phyloP scores from a whole-genome alignment of 2,329 filamentous ascomycete genomes.

The Aspergillus fumigatus region DNA sequence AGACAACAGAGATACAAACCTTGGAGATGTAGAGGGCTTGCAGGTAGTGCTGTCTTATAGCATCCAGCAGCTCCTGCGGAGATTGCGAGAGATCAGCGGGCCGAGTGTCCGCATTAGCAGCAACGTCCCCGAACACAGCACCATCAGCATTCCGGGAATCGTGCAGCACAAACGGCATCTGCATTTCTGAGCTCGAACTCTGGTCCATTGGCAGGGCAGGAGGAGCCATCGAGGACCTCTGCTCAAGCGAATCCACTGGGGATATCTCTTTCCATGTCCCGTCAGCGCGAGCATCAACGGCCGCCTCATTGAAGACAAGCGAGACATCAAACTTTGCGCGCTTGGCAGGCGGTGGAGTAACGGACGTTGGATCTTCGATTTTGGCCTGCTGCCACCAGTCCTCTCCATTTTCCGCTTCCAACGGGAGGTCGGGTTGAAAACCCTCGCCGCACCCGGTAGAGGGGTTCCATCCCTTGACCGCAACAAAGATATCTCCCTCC shows the following conservation, averaged over 20 bases:
- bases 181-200: slow-evolving; percentile 8
- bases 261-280: slow-evolving; percentile 11
- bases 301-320: slow-evolving; percentile 25
- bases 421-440: slow-evolving; percentile 4
- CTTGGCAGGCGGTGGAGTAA: slow-evolving; percentile 15
- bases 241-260: slow-evolving; percentile 17
- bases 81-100: slow-evolving; percentile 20
- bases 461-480: slow-evolving; percentile 29
- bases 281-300: neutral
- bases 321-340: slow-evolving; percentile 23
- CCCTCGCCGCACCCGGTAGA: slow-evolving; percentile 1
- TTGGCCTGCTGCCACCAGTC: slow-evolving; percentile 35
- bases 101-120: slow-evolving; percentile 10
- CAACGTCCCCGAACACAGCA: neutral
- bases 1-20: slow-evolving; percentile 17
- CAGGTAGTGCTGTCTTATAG: slow-evolving; percentile 38
- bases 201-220: slow-evolving; percentile 4
- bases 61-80: slow-evolving; percentile 33
- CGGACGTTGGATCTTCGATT: slow-evolving; percentile 26
- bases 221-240: slow-evolving; percentile 14
- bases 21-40: slow-evolving; percentile 43
- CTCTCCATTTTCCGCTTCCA: neutral
- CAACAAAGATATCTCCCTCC: slow-evolving; percentile 37
- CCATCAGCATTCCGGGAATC: slow-evolving; percentile 15
- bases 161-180: slow-evolving; percentile 2